A percentile compares a stretch with the other conserved stretches of the same genome.
Conservation (phyloP, 441 rosid genomes). For the Euphorbia celastroides region DNA sequence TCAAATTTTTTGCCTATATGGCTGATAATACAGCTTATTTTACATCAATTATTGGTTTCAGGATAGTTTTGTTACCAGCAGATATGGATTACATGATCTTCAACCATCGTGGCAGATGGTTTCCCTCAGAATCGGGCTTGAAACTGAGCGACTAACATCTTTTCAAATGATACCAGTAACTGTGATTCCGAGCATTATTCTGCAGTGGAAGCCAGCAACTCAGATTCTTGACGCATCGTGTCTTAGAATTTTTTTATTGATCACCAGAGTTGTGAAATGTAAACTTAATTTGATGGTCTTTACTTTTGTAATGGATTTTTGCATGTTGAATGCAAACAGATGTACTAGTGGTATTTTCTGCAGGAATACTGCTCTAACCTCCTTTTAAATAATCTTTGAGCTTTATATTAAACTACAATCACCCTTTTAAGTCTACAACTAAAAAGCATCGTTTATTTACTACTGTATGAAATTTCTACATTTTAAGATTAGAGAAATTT, state of each 20-base stretch:
- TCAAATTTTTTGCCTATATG: too few relatives aligned
- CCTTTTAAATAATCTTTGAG: not conserved
- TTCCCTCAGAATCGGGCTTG: slow-evolving; percentile 45
- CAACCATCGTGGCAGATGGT: slow-evolving; percentile 75
- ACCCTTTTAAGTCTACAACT: not conserved
- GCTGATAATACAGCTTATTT: not conserved
- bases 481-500: not conserved
- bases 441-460: not conserved
- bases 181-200: not conserved
- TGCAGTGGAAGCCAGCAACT: not conserved
- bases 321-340: not conserved
- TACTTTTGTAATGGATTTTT: not conserved
- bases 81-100: slow-evolving; percentile 84
- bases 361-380: not conserved
- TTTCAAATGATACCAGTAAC: not conserved
- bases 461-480: not conserved
- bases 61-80: slow-evolving; percentile 76
- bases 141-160: slow-evolving; percentile 41
- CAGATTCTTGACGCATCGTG: not conserved
- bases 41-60: slow-evolving; percentile 29
- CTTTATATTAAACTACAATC: not conserved
- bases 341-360: not conserved
- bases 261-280: slow-evolving; percentile 1
- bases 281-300: not conserved
- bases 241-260: not conserved